Percentiles rank a stretch among this genome's conserved stretches.
Evolutionary conservation across 108 stramenopile genomes (phyloP).

Genomic region (Parietichytrium sp.): DNA sequence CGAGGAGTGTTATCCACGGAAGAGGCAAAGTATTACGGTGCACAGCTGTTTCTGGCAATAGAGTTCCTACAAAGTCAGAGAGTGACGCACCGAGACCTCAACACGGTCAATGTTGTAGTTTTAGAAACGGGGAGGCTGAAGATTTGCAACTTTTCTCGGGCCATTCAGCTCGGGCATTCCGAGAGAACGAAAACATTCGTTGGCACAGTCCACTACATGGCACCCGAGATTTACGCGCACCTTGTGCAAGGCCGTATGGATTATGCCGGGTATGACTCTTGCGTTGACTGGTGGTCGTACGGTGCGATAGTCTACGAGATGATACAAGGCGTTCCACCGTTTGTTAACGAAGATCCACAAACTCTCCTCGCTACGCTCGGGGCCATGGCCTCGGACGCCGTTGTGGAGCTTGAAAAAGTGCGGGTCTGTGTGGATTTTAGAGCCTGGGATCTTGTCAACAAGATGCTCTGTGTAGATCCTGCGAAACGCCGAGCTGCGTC

Average conservation of each 20-base stretch:
- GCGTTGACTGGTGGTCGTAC: constrained; percentile 24
- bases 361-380: too few species aligned
- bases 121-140: neutral
- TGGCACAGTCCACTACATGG: constrained; percentile 31
- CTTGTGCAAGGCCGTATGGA: neutral
- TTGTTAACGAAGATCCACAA: neutral
- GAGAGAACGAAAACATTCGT: neutral
- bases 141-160: neutral
- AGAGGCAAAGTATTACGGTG: neutral
- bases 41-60: neutral
- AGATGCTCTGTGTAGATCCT: neutral
- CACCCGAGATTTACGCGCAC: neutral
- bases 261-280: constrained; percentile 1
- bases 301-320: neutral
- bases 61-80: neutral
- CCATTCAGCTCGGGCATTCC: neutral
- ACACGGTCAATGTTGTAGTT: neutral
- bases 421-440: neutral
- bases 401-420: neutral
- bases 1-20: neutral
- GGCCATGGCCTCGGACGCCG: too few species aligned
- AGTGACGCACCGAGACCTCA: neutral
- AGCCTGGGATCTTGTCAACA: neutral
- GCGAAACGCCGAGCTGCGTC: neutral
- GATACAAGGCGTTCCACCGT: neutral